Evolutionary conservation across 805 yeast species (phyloP), one percentile per base, ranked within the genome.

Genomic region (Torulaspora quercuum): DNA sequence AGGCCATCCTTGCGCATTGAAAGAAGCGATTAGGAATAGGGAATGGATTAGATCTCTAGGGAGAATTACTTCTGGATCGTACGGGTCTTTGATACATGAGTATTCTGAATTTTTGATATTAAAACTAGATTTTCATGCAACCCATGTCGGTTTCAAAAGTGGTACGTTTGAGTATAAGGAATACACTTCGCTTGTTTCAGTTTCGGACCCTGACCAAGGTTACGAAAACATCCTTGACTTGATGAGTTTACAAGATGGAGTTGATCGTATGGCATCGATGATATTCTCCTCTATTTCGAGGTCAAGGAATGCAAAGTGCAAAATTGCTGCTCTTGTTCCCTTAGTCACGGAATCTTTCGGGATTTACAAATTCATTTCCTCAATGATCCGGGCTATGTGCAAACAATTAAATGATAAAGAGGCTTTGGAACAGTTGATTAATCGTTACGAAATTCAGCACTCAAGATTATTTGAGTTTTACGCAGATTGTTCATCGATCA

Each of bases 161-260:
- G 98, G 97, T 23, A 87, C 87, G 23, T 90, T 90, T 61, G 98
- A 90, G 58, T 92, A 90, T 57, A 95, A 88, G 60, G 98, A 90
- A 59, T 92, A 90, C 56, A 78, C 89, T 28, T 85, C 96, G 3
- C 70, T 90, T 48, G 76, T 85, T 40, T 78, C 88, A 3, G 94
- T 86, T 24, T 80, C 86, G 52, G 95, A 90, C 59, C 97, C 97
- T 5, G 88, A 90, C 56, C 95, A 88, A 64, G 97, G 97, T 5
- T 89, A 82, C 58, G 95, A 90, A 55, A 80, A 95, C 1, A 78
- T 90, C 43, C 59, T 86, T 46, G 96, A 87, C 57, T 68, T 90
- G 51, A 80, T 87, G 85, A 76, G 78, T 29, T 67, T 90, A 39
- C 96, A 88, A 61, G 97, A 90, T 55, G 68, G 78, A 13, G 75